These are phyloP conservation scores for Ziziphus jujuba DNA, from an alignment of 306 rosid genomes.

Conservation along the genomic window DNA sequence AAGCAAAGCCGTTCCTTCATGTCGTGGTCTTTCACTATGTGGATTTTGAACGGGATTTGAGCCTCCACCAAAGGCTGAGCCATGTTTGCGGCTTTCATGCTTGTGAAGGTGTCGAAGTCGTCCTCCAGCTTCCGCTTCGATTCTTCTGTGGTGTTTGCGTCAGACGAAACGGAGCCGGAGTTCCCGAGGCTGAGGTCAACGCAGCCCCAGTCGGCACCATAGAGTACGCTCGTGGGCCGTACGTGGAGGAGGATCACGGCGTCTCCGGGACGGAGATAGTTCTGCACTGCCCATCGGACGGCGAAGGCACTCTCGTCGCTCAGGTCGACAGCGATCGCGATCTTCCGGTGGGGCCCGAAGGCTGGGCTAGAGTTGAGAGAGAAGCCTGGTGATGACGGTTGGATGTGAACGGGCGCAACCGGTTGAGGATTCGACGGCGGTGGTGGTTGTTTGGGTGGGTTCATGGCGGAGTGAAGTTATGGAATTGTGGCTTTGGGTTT, in stretches of 20 bases:
- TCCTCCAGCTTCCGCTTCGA: constrained; percentile 61
- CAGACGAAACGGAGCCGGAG: neutral
- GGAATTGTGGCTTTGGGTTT: neutral
- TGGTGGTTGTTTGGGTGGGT: constrained; percentile 37
- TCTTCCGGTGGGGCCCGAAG: constrained; percentile 57
- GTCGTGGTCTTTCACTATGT: constrained; percentile 91
- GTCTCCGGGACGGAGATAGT: constrained; percentile 89
- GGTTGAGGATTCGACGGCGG: constrained; percentile 24
- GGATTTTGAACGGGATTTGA: constrained; percentile 70
- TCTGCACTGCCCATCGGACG: constrained; percentile 85
- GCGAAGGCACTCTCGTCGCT: constrained; percentile 94
- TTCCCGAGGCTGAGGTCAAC: constrained; percentile 3
- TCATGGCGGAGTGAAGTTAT: constrained; percentile 35
- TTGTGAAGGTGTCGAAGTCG: constrained; percentile 71
- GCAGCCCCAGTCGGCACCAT: constrained; percentile 97
- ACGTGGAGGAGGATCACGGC: constrained; percentile 86
- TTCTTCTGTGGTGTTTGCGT: constrained; percentile 31
- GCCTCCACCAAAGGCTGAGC: constrained; percentile 73
- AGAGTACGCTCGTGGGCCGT: constrained; percentile 74
- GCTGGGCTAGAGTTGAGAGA: constrained; percentile 10
- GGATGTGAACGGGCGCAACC: constrained; percentile 24
- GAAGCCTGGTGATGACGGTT: constrained; percentile 28
- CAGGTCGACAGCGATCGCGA: constrained; percentile 93
- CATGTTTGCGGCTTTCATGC: constrained; percentile 59
- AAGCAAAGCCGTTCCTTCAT: constrained; percentile 90